phyloP scores from a whole-genome alignment of 2,329 filamentous ascomycete genomes.

The Rhinocladiella mackenziei region DNA sequence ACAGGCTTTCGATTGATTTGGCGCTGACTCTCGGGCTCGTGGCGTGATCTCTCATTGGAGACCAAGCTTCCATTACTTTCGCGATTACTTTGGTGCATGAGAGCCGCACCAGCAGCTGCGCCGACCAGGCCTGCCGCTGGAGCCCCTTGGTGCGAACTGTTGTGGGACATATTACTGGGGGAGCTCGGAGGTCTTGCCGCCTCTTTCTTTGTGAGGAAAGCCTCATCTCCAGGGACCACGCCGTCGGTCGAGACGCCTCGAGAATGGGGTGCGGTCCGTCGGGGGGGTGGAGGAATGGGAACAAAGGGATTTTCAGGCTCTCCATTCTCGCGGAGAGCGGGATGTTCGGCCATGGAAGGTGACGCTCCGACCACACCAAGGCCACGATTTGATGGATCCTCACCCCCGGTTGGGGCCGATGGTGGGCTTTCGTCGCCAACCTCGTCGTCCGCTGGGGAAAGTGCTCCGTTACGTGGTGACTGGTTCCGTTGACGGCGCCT shows the following conservation, averaged over 20 bases:
- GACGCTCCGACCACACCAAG: conserved; percentile 4
- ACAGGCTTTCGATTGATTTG: conserved; percentile 22
- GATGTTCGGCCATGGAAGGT: conserved; percentile 26
- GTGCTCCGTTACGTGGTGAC: conserved; percentile 24
- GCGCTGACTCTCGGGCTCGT: not conserved
- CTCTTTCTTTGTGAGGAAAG: conserved; percentile 14
- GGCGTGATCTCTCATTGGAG: not conserved
- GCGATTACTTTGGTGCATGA: conserved; percentile 14
- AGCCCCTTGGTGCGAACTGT: conserved; percentile 4
- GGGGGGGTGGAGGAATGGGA: conserved; percentile 26
- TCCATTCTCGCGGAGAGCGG: conserved; percentile 12
- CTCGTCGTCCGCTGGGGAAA: conserved; percentile 26
- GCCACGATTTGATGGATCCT: conserved; percentile 6
- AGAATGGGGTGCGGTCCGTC: conserved; percentile 23
- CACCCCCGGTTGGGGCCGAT: conserved; percentile 1
- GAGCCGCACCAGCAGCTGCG: conserved; percentile 19
- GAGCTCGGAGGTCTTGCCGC: conserved; percentile 4
- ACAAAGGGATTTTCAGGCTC: conserved; percentile 28
- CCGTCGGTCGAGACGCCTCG: conserved; percentile 21
- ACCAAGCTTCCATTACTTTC: conserved; percentile 9
- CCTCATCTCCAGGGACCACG: conserved; percentile 14
- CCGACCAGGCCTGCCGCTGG: conserved; percentile 22
- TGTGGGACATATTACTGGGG: conserved; percentile 2
- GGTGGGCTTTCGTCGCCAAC: conserved; percentile 21
- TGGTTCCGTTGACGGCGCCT: conserved; percentile 15